phyloP scores from a whole-genome alignment of 1,284 basidiomycete genomes.

The Erythrobasidium hasegawianum region DNA sequence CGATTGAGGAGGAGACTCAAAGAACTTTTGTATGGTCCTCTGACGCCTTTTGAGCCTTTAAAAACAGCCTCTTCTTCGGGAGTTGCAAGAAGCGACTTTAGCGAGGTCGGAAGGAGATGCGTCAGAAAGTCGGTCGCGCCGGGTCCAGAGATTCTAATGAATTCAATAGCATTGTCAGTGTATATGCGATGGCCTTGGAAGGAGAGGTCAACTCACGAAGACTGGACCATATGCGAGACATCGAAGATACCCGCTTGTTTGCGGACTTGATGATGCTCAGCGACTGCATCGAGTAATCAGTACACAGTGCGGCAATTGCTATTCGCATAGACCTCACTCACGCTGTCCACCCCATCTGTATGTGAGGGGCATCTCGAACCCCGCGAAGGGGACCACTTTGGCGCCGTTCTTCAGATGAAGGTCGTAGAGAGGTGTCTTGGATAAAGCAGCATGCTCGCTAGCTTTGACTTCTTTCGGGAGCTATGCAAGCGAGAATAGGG shows the following conservation, averaged over 20 bases:
- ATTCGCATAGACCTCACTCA: neutral
- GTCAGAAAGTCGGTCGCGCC: constrained; percentile 50
- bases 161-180: neutral
- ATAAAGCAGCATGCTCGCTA: constrained; percentile 44
- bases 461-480: neutral
- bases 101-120: constrained; percentile 60
- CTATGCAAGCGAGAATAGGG: neutral
- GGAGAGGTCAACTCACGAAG: constrained; percentile 40
- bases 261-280: constrained; percentile 88
- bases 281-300: constrained; percentile 59
- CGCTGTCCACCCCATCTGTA: constrained; percentile 57
- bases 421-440: constrained; percentile 78
- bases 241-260: constrained; percentile 85
- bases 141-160: constrained; percentile 47
- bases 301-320: neutral
- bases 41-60: neutral
- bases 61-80: neutral
- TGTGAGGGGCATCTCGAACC: constrained; percentile 87
- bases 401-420: constrained; percentile 80
- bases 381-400: constrained; percentile 96
- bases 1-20: constrained; percentile 81
- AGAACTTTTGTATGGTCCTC: constrained; percentile 61
- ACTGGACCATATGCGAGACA: constrained; percentile 87
- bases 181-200: neutral
- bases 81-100: constrained; percentile 53